A percentile compares a stretch with the other conserved stretches of the same genome.
Evolutionary conservation across 306 rosid genomes (phyloP).

Genomic region (Prinsepia uniflora): DNA sequence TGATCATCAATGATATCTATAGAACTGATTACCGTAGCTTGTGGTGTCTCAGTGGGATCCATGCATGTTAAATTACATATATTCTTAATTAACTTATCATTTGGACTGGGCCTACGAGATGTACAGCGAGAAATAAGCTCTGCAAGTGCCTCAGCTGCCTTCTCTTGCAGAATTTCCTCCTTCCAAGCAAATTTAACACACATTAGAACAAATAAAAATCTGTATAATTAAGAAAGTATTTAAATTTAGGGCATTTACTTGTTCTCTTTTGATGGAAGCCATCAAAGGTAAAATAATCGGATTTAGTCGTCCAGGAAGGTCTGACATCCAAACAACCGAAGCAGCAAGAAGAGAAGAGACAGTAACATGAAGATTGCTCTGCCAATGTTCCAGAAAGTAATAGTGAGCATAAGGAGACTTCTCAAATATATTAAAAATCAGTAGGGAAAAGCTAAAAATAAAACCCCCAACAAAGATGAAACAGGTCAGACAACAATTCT

Average conservation of each 20-base stretch:
- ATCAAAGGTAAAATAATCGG: conserved; percentile 93
- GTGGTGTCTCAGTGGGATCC: conserved; percentile 95
- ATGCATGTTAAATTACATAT: conserved; percentile 78
- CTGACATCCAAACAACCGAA: conserved; percentile 95
- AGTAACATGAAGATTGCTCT: conserved; percentile 86
- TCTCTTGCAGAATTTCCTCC: conserved; percentile 93
- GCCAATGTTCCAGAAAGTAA: conserved; percentile 39
- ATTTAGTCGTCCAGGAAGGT: conserved; percentile 77
- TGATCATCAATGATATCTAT: conserved; percentile 81
- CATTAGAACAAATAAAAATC: conserved; percentile 17
- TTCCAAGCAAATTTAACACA: conserved; percentile 34
- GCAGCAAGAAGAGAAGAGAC: conserved; percentile 91
- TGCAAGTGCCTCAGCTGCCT: conserved; percentile 95
- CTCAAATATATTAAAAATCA: not conserved
- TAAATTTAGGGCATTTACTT: conserved; percentile 43
- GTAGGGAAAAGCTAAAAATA: not conserved
- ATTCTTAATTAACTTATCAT: conserved; percentile 86
- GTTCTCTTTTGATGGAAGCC: conserved; percentile 95
- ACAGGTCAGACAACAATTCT: not conserved
- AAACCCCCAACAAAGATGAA: not conserved
- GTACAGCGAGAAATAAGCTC: conserved; percentile 84
- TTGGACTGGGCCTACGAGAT: conserved; percentile 82
- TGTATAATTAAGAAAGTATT: not conserved
- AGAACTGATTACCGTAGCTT: conserved; percentile 70
- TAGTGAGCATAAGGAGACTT: conserved; percentile 13